Evolutionary conservation across 2,329 filamentous ascomycete genomes (phyloP).

Genomic region (Albophoma yamanashiensis): DNA sequence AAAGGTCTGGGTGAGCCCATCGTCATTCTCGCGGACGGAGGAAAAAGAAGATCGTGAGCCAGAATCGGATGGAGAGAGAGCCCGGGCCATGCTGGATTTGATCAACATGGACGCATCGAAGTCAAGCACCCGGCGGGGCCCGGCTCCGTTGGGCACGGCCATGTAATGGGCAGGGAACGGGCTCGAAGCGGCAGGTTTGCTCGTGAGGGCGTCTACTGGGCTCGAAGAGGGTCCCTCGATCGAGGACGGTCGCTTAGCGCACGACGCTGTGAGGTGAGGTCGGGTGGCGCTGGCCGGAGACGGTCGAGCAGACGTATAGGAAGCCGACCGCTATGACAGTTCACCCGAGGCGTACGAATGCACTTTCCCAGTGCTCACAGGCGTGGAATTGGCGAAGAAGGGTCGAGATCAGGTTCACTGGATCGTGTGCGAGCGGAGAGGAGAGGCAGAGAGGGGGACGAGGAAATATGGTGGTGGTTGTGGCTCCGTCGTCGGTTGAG

Average conservation of each 20-base stretch:
- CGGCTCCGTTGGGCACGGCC: slow-evolving; percentile 14
- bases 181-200: background rate
- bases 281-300: background rate
- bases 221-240: background rate
- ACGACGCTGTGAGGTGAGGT: background rate
- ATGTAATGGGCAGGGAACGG: slow-evolving; percentile 10
- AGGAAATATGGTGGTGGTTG: background rate
- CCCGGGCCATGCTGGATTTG: slow-evolving; percentile 26
- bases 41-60: slow-evolving; percentile 47
- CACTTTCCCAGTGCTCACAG: background rate
- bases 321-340: background rate
- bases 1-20: slow-evolving; percentile 50
- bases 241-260: background rate
- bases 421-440: background rate
- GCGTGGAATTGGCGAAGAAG: background rate
- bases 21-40: slow-evolving; percentile 49
- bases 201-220: background rate
- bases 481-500: background rate
- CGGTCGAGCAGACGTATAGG: background rate
- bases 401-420: background rate
- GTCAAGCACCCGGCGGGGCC: slow-evolving; percentile 17
- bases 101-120: slow-evolving; percentile 22
- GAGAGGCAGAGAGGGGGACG: background rate
- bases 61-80: slow-evolving; percentile 25
- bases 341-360: background rate